Evolutionary conservation across 2,329 filamentous ascomycete species (phyloP), one percentile per base, ranked within the genome.

Genomic region (Aspergillus cejpii): DNA sequence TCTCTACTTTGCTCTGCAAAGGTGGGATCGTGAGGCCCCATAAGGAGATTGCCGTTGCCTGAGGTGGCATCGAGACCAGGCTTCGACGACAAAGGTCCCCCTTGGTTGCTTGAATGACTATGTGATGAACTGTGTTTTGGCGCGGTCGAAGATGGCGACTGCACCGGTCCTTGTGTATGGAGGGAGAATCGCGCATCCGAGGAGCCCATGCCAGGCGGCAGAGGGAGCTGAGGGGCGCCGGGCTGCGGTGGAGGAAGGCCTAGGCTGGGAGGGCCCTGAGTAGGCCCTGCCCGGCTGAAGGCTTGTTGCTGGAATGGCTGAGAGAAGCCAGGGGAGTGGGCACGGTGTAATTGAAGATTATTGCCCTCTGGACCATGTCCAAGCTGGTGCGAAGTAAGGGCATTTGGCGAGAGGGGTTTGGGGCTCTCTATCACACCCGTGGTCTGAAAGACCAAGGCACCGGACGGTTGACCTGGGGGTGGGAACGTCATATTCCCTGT

Each of bases 341-440:
- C 52, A 17, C 69, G 67, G 50, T 71, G 70, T 28, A 66, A 56
- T 39, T 65, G 63, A 41, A 65, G 48, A 44, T 50, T 54, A 14
- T 53, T 50, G 31, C 31, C 15, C n/a, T 71, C 68, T 5, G 61
- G 45, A 8, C 56, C 58, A 41, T 67, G 62, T 21, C 59, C 58
- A 5, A 64, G 54, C 47, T 70, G 67, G 31, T 68, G 66, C 33
- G 66, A 65, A 21, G 60, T 59, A 27, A 66, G 56, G 10, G 64
- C 60, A 50, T 67, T 70, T n/a, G 72, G 72, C 19, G 71, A 74
- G 31, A 94, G 73, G 3, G 89, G 84, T 61, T 90, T 94, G 0
- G 89, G 88, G 53, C 87, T 94, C 65, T 95, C 88, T 2, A 85
- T 92, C 72, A 94, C 85, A 47, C 72, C 77, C 42, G 79, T 77